Percentiles rank a stretch among this genome's conserved stretches.
phyloP scores from a whole-genome alignment of 768 basidiomycete species.

The Tylopilus sp. region DNA sequence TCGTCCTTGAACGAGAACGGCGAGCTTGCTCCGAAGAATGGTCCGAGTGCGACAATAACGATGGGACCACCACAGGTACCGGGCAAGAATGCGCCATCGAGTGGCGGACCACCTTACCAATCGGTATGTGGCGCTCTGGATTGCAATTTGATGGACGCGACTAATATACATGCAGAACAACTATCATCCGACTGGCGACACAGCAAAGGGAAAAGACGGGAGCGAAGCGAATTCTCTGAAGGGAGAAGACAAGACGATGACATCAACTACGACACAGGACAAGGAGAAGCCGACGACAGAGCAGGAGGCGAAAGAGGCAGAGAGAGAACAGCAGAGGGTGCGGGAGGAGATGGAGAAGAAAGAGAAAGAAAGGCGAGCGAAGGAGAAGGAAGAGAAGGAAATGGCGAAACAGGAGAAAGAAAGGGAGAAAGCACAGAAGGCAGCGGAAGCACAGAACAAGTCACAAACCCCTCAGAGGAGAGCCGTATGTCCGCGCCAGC shows the following conservation, averaged over 20 bases:
- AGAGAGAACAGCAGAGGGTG: not conserved
- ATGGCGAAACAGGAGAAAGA: not conserved
- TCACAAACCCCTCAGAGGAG: rapidly evolving
- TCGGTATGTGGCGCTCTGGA: conserved; percentile 1
- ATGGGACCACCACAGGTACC: conserved; percentile 14
- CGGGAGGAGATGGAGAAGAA: not conserved
- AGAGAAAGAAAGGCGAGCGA: not conserved
- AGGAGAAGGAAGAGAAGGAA: not conserved
- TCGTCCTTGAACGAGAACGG: conserved; percentile 1
- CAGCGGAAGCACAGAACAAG: not conserved
- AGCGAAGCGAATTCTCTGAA: not conserved
- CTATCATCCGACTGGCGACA: not conserved
- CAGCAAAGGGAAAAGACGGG: not conserved
- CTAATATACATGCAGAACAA: conserved; percentile 7
- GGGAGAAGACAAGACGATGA: not conserved
- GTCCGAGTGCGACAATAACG: not conserved
- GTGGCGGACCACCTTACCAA: not conserved
- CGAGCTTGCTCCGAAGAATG: not conserved
- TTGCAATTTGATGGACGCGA: not conserved
- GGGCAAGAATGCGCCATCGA: not conserved
- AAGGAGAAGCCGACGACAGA: not conserved
- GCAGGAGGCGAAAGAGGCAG: not conserved
- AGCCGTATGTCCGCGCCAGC: conserved; percentile 5
- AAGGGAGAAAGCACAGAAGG: not conserved
- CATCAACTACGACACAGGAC: not conserved